phyloP scores from a whole-genome alignment of 148 eudicot species.

The Chenopodium suecicum region DNA sequence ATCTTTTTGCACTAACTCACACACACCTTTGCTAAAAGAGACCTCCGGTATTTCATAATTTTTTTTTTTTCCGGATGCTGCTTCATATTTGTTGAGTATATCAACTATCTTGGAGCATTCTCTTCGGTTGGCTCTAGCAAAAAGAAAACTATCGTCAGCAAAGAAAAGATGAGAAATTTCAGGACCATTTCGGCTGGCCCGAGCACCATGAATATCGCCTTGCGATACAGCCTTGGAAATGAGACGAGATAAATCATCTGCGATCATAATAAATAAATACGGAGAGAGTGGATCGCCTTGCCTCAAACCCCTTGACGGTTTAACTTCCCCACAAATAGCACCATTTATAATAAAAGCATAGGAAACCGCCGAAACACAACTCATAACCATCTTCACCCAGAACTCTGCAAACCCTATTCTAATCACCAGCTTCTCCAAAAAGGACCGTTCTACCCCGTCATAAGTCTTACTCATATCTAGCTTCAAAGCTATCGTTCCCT shows the following conservation, averaged over 20 bases:
- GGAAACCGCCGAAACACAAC: not conserved
- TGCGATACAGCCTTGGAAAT: rapidly evolving
- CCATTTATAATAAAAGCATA: too few relatives aligned
- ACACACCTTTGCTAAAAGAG: not conserved
- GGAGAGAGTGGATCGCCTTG: not conserved
- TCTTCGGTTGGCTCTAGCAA: not conserved
- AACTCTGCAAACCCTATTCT: not conserved
- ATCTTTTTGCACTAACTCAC: not conserved
- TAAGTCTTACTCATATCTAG: not conserved
- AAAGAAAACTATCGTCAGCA: not conserved
- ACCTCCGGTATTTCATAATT: not conserved
- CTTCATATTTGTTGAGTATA: not conserved
- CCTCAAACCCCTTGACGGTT: not conserved
- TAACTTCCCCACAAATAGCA: not conserved
- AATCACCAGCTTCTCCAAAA: not conserved
- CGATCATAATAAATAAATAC: not conserved
- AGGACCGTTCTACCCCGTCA: not conserved
- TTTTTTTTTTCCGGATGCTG: not conserved
- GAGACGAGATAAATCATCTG: not conserved
- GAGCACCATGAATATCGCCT: not conserved
- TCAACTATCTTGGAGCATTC: too few relatives aligned
- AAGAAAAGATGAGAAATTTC: not conserved
- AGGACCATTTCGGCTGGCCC: not conserved
- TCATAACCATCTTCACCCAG: not conserved
- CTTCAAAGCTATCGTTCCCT: not conserved